These are phyloP conservation scores for Wallacemonas sp. DNA, from an alignment of 208 protist species.

Conservation along the genomic window DNA sequence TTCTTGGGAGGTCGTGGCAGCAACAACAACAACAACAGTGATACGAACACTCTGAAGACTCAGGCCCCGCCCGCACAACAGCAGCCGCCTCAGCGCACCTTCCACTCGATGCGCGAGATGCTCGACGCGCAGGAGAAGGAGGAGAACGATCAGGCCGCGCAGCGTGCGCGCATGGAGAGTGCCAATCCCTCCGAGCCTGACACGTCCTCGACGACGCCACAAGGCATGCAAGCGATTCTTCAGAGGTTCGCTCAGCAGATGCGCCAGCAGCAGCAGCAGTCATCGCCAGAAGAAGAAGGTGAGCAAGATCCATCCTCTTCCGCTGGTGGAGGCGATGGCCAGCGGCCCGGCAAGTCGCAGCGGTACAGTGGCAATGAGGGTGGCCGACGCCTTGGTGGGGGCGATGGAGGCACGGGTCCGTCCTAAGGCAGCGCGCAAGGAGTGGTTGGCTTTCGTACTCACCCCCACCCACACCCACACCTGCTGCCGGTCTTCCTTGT, in stretches of 20 bases:
- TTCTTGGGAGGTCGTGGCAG: background rate
- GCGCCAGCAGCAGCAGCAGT: constrained; percentile 16
- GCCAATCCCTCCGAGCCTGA: background rate
- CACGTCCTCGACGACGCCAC: no score
- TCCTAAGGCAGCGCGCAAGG: no score
- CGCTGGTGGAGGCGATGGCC: constrained; percentile 12
- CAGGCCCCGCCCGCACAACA: background rate
- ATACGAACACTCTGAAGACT: background rate
- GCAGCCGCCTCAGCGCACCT: background rate
- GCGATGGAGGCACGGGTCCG: background rate
- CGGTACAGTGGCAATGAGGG: constrained; percentile 55
- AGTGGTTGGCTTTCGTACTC: no score
- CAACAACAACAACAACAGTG: background rate
- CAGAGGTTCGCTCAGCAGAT: constrained; percentile 9
- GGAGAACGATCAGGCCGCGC: background rate
- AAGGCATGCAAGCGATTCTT: background rate
- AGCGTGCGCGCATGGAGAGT: background rate
- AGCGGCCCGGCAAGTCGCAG: constrained; percentile 40
- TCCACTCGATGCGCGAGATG: constrained; percentile 58
- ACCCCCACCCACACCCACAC: no score
- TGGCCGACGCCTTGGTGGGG: background rate
- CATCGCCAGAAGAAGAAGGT: constrained; percentile 4
- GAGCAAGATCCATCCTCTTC: background rate
- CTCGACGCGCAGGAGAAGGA: constrained; percentile 27
- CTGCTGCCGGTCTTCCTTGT: no score